These are phyloP conservation scores for Aureobasidium sp. DNA, from an alignment of 2,329 filamentous ascomycete species.

Conservation along the genomic window DNA sequence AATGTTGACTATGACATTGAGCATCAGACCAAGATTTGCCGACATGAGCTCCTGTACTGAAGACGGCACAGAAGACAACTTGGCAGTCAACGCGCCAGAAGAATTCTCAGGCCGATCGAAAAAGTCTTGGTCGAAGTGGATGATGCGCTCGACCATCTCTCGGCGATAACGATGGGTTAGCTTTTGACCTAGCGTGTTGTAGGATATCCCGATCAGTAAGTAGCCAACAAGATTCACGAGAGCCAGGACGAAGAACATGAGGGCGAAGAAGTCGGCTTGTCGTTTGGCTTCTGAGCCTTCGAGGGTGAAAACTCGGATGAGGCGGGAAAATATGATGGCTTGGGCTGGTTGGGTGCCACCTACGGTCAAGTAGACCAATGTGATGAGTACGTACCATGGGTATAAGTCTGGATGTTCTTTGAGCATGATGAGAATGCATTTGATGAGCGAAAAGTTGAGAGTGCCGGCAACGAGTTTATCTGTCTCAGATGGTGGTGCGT, in stretches of 20 bases:
- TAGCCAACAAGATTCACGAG: constrained; percentile 41
- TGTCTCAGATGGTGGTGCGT: not conserved
- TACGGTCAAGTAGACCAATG: constrained; percentile 23
- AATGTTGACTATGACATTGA: constrained; percentile 43
- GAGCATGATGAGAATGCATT: constrained; percentile 33
- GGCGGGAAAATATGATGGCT: constrained; percentile 43
- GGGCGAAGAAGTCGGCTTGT: constrained; percentile 44
- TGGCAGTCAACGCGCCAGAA: constrained; percentile 36
- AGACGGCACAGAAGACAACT: constrained; percentile 39
- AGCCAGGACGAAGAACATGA: constrained; percentile 52
- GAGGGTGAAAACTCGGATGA: constrained; percentile 43
- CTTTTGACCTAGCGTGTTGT: constrained; percentile 28
- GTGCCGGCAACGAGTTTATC: constrained; percentile 21
- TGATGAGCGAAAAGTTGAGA: constrained; percentile 27
- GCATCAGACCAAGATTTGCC: constrained; percentile 35
- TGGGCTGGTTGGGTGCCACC: constrained; percentile 42
- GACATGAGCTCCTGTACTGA: constrained; percentile 42
- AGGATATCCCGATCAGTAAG: constrained; percentile 39
- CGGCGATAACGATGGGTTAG: not conserved
- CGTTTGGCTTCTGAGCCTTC: constrained; percentile 32
- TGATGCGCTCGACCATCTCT: constrained; percentile 37
- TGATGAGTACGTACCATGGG: constrained; percentile 32
- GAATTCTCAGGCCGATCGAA: constrained; percentile 41
- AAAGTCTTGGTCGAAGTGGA: constrained; percentile 36
- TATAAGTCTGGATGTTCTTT: constrained; percentile 31